These are phyloP conservation scores for Condylostoma magnum DNA, from an alignment of 169 alveolate genomes.

Conservation along the genomic window DNA sequence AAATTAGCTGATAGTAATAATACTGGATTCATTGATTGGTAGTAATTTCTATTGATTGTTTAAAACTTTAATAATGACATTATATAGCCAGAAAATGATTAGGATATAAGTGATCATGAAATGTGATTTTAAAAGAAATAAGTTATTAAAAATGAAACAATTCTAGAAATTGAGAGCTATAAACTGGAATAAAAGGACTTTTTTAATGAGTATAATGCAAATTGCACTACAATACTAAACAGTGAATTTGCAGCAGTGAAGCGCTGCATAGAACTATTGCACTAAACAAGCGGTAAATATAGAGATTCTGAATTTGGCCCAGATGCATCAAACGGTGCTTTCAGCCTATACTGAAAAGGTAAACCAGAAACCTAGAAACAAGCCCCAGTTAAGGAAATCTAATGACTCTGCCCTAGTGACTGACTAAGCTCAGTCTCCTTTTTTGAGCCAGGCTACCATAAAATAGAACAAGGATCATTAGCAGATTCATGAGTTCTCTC, in stretches of 20 bases:
- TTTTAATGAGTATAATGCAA: background rate
- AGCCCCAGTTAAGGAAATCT: conserved; percentile 47
- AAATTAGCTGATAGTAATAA: conserved; percentile 11
- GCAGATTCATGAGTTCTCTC: conserved; percentile 12
- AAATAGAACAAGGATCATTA: conserved; percentile 26
- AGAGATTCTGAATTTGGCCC: conserved; percentile 75
- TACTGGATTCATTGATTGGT: background rate
- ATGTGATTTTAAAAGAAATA: too few species aligned
- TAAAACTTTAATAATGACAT: too few species aligned
- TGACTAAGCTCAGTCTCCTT: conserved; percentile 3
- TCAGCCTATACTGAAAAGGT: conserved; percentile 51
- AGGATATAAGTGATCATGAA: too few species aligned
- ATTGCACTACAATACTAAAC: conserved; percentile 6
- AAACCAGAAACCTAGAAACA: conserved; percentile 48
- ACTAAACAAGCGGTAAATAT: background rate
- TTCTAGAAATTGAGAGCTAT: background rate
- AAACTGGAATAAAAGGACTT: background rate
- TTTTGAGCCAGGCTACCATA: background rate
- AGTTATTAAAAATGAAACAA: too few species aligned
- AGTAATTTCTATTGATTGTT: too few species aligned
- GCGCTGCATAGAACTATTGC: background rate
- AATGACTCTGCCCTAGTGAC: conserved; percentile 60
- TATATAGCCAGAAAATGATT: too few species aligned
- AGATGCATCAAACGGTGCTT: conserved; percentile 32
- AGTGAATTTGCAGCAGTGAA: conserved; percentile 6